phyloP scores from a whole-genome alignment of 2,329 filamentous ascomycete genomes.

The Cercospora zeina region DNA sequence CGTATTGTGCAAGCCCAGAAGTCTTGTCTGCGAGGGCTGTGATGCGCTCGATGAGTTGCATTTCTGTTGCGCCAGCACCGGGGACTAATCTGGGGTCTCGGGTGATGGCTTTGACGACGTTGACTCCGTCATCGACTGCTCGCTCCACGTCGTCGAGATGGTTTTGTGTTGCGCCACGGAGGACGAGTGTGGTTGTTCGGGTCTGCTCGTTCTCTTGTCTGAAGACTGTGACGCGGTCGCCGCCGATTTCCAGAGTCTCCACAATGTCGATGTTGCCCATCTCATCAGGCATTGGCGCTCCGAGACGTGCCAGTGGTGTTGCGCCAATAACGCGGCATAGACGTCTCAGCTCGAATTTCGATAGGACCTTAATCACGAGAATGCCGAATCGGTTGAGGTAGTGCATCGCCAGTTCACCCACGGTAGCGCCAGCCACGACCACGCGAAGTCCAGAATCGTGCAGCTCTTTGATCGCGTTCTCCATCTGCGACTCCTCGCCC shows the following conservation, averaged over 20 bases:
- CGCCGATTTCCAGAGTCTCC: slow-evolving; percentile 95
- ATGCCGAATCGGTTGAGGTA: slow-evolving; percentile 98
- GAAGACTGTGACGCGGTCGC: slow-evolving; percentile 97
- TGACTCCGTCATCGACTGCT: slow-evolving; percentile 96
- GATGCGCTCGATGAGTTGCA: slow-evolving; percentile 90
- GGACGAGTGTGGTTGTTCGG: slow-evolving; percentile 87
- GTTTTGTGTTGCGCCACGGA: slow-evolving; percentile 95
- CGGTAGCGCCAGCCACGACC: slow-evolving; percentile 85
- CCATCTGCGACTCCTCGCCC: slow-evolving; percentile 90
- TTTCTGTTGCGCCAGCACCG: slow-evolving; percentile 90
- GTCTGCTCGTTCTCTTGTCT: slow-evolving; percentile 92
- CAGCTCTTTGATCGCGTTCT: slow-evolving; percentile 89
- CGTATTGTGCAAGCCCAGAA: slow-evolving; percentile 87
- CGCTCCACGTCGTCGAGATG: slow-evolving; percentile 96
- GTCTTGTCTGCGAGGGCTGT: slow-evolving; percentile 89
- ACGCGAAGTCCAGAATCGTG: slow-evolving; percentile 92
- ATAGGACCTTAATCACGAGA: slow-evolving; percentile 92
- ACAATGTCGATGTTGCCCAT: slow-evolving; percentile 95
- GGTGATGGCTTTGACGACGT: slow-evolving; percentile 97
- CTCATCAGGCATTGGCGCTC: slow-evolving; percentile 99
- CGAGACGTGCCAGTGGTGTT: slow-evolving; percentile 90
- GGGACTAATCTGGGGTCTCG: slow-evolving; percentile 88
- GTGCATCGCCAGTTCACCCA: slow-evolving; percentile 93
- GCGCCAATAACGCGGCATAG: slow-evolving; percentile 95
- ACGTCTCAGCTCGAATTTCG: slow-evolving; percentile 94